Percentiles rank a stretch among this genome's conserved stretches.
phyloP scores from a whole-genome alignment of 176 grass and related monocot species.

The Aechmea fasciata region DNA sequence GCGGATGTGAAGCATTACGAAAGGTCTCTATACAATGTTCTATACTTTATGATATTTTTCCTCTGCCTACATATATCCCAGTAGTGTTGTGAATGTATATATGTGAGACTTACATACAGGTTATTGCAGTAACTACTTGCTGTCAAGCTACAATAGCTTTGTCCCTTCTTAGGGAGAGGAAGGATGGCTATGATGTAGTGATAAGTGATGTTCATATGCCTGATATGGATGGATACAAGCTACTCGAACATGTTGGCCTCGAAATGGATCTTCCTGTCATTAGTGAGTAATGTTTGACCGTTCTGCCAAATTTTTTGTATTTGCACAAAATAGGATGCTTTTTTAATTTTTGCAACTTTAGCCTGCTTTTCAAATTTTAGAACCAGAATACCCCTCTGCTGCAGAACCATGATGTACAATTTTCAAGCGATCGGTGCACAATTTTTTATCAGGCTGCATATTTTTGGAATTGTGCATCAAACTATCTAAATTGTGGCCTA shows the following conservation, averaged over 20 bases:
- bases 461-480: too few relatives aligned
- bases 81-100: neutral
- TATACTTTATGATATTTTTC: too few relatives aligned
- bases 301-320: neutral
- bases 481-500: too few relatives aligned
- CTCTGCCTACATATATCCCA: neutral
- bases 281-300: slow-evolving; percentile 38
- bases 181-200: slow-evolving; percentile 81
- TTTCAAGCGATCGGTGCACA: too few relatives aligned
- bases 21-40: too few relatives aligned
- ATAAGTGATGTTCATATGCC: slow-evolving; percentile 79
- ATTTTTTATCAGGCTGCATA: too few relatives aligned
- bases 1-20: too few relatives aligned
- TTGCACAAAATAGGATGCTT: neutral
- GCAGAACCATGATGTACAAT: too few relatives aligned
- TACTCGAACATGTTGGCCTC: slow-evolving; percentile 69
- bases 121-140: slow-evolving; percentile 54
- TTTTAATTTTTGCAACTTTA: neutral
- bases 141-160: slow-evolving; percentile 56
- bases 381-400: neutral
- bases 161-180: slow-evolving; percentile 60
- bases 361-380: neutral
- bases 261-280: slow-evolving; percentile 98
- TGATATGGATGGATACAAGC: slow-evolving; percentile 85
- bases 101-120: slow-evolving; percentile 1